phyloP scores from a whole-genome alignment of 1,284 basidiomycete genomes.

The Fereydounia khargensis region DNA sequence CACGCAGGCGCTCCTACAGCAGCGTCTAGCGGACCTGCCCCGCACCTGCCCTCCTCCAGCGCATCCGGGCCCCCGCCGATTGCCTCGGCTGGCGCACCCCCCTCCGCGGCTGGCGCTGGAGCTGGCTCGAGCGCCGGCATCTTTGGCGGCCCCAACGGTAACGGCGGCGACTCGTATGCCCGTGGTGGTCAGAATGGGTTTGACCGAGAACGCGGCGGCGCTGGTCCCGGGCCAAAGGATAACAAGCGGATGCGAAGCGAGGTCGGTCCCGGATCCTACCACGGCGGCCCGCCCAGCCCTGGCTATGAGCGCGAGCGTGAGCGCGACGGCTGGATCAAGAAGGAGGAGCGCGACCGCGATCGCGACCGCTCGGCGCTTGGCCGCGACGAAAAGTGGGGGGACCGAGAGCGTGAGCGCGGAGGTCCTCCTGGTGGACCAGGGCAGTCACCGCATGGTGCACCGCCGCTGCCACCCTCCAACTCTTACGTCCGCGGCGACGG shows the following conservation, averaged over 20 bases:
- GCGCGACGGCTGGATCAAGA: slow-evolving; percentile 41
- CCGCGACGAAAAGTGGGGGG: slow-evolving; percentile 43
- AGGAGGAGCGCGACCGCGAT: slow-evolving; percentile 44
- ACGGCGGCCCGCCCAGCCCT: slow-evolving; percentile 37
- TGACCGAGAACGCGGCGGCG: slow-evolving; percentile 54
- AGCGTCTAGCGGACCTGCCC: slow-evolving; percentile 16
- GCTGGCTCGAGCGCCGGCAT: slow-evolving; percentile 50
- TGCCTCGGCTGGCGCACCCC: slow-evolving; percentile 59
- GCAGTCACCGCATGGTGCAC: slow-evolving; percentile 32
- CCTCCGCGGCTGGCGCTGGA: slow-evolving; percentile 59
- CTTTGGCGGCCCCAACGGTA: slow-evolving; percentile 27
- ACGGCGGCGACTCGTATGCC: slow-evolving; percentile 25
- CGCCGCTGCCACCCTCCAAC: slow-evolving; percentile 31
- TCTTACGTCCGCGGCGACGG: slow-evolving; percentile 27
- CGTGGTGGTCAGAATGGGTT: slow-evolving; percentile 30
- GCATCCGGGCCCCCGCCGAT: slow-evolving; percentile 48
- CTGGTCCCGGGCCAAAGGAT: slow-evolving; percentile 53
- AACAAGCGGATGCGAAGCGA: slow-evolving; percentile 35
- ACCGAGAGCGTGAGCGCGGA: slow-evolving; percentile 45
- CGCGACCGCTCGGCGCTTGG: no score
- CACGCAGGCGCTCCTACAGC: slow-evolving; percentile 26
- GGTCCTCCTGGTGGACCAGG: slow-evolving; percentile 15
- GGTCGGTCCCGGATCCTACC: slow-evolving; percentile 19
- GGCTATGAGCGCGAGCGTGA: slow-evolving; percentile 49
- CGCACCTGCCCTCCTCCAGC: slow-evolving; percentile 36